Conservation (phyloP, 2,329 filamentous ascomycete species). For the Botryosphaeria dothidea region DNA sequence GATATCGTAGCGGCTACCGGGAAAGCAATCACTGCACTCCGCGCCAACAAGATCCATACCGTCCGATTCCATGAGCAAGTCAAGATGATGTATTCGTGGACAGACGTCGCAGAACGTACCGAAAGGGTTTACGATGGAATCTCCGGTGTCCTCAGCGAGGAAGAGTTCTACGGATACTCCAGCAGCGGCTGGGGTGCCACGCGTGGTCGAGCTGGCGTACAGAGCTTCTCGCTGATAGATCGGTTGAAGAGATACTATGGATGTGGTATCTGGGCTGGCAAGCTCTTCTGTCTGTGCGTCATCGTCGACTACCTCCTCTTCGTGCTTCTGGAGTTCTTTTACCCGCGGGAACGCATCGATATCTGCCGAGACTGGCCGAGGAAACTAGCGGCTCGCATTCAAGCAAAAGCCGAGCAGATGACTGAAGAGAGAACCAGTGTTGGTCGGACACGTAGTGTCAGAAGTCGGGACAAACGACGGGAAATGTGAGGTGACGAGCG, state of each 20-base stretch:
- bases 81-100: slow-evolving; percentile 98
- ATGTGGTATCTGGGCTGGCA: slow-evolving; percentile 97
- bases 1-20: slow-evolving; percentile 89
- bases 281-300: slow-evolving; percentile 92
- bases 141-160: slow-evolving; percentile 78
- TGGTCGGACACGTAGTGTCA: neutral
- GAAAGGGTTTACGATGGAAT: slow-evolving; percentile 96
- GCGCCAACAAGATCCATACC: slow-evolving; percentile 83
- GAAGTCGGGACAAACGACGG: slow-evolving; percentile 6
- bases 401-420: neutral
- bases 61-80: slow-evolving; percentile 97
- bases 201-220: slow-evolving; percentile 67
- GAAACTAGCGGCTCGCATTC: slow-evolving; percentile 51
- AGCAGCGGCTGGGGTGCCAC: slow-evolving; percentile 70
- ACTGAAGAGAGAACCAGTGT: neutral
- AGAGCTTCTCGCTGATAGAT: slow-evolving; percentile 91
- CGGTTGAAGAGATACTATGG: slow-evolving; percentile 95
- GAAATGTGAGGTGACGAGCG: neutral
- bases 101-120: slow-evolving; percentile 88
- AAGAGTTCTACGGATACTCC: slow-evolving; percentile 84
- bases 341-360: slow-evolving; percentile 83
- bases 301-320: slow-evolving; percentile 93
- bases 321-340: slow-evolving; percentile 82
- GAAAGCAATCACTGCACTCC: slow-evolving; percentile 81
- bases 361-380: slow-evolving; percentile 89